These are phyloP conservation scores for Rhododendron williamsianum DNA, from an alignment of 148 eudicot species.

Conservation along the genomic window DNA sequence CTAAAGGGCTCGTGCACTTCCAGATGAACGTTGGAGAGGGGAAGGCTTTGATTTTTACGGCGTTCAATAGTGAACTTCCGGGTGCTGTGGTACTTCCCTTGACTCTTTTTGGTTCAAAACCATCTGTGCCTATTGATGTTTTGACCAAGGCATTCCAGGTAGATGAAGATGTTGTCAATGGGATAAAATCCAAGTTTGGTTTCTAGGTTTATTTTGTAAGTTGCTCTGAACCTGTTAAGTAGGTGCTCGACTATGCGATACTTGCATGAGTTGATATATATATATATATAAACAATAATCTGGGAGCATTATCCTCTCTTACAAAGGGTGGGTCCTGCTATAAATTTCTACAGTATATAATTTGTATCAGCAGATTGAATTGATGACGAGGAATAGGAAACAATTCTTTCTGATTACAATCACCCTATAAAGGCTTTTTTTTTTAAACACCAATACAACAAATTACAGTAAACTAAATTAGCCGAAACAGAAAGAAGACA, in stretches of 20 bases:
- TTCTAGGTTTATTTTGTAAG: not conserved
- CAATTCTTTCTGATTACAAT: not conserved
- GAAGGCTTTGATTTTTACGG: constrained; percentile 26
- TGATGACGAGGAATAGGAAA: not conserved
- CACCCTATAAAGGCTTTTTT: not conserved
- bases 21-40: constrained; percentile 34
- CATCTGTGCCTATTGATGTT: constrained; percentile 29
- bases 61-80: constrained; percentile 49
- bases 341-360: not conserved
- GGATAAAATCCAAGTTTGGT: constrained; percentile 29
- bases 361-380: not conserved
- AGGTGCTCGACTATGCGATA: not conserved
- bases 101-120: constrained; percentile 31
- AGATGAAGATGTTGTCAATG: constrained; percentile 14
- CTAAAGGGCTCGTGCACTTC: constrained; percentile 41
- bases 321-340: not conserved
- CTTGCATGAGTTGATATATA: not conserved
- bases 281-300: not conserved
- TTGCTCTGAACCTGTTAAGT: not conserved
- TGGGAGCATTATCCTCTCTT: not conserved
- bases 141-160: constrained; percentile 33
- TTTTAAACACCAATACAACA: not conserved
- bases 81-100: constrained; percentile 20
- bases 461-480: constrained; percentile 7
- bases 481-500: not conserved